These are phyloP conservation scores for Casaregolazyma suthepensis DNA, from an alignment of 1,139 yeast species.

Conservation along the genomic window DNA sequence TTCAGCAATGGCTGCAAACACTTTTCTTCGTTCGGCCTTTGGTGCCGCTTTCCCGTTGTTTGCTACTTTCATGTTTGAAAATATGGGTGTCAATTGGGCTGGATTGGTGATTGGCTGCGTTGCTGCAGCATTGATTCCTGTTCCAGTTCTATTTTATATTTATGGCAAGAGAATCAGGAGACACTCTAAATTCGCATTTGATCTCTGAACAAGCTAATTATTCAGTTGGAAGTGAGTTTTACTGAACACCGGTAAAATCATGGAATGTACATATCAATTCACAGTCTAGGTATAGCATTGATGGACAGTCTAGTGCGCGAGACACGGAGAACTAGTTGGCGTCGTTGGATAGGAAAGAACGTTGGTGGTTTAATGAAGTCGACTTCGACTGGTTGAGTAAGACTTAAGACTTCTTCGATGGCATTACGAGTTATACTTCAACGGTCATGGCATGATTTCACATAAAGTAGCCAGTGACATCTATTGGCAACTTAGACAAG, in stretches of 20 bases:
- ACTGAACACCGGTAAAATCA: no score
- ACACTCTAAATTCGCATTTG: slow-evolving; percentile 59
- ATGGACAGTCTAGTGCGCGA: no score
- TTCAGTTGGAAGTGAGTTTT: no score
- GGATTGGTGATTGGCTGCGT: slow-evolving; percentile 69
- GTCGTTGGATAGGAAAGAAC: no score
- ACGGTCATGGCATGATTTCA: no score
- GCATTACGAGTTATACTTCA: no score
- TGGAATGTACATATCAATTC: neutral
- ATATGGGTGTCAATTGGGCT: slow-evolving; percentile 79
- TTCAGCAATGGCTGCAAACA: slow-evolving; percentile 82
- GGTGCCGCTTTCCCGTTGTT: slow-evolving; percentile 82
- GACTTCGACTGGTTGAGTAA: no score
- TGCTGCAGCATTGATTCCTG: slow-evolving; percentile 56
- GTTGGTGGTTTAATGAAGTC: no score
- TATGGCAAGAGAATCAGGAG: slow-evolving; percentile 51
- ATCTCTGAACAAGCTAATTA: slow-evolving; percentile 4
- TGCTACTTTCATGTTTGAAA: slow-evolving; percentile 64
- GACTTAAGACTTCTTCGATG: no score
- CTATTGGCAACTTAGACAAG: no score
- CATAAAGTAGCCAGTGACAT: no score
- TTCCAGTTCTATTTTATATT: slow-evolving; percentile 64
- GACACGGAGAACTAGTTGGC: no score
- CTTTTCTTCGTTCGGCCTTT: slow-evolving; percentile 70
- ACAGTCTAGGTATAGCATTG: neutral